Evolutionary conservation across 805 yeast species (phyloP).

Genomic region (Saccharomyces kudriavzevii): DNA sequence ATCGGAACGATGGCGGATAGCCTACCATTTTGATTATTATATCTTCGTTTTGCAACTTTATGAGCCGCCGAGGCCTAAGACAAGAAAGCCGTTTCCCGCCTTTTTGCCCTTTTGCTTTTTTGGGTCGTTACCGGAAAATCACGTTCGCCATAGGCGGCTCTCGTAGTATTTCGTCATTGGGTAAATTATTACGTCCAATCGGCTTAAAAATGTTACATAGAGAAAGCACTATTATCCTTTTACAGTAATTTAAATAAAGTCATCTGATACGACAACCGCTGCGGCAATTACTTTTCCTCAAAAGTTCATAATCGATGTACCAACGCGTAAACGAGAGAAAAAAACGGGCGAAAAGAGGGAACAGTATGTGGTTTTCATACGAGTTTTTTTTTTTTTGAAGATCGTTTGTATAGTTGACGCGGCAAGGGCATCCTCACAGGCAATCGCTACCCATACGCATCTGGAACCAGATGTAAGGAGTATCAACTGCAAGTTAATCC

Average conservation of each 20-base stretch:
- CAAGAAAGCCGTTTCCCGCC: neutral
- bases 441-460: neutral
- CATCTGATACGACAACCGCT: neutral
- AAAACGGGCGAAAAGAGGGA: neutral
- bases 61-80: conserved; percentile 1
- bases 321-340: neutral
- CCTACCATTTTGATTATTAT: neutral
- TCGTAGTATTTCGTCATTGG: neutral
- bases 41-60: conserved; percentile 7
- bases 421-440: neutral
- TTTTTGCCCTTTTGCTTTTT: neutral
- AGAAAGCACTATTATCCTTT: neutral
- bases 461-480: too few relatives aligned
- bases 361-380: neutral
- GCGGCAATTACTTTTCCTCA: neutral
- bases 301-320: neutral
- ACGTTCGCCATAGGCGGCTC: neutral
- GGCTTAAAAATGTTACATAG: neutral
- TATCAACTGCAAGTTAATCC: neutral
- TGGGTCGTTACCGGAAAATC: neutral
- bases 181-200: neutral
- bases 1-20: neutral
- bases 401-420: neutral
- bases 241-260: neutral
- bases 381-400: neutral